These are phyloP conservation scores for Tagetes patula DNA, from an alignment of 129 eudicot genomes.

Conservation along the genomic window DNA sequence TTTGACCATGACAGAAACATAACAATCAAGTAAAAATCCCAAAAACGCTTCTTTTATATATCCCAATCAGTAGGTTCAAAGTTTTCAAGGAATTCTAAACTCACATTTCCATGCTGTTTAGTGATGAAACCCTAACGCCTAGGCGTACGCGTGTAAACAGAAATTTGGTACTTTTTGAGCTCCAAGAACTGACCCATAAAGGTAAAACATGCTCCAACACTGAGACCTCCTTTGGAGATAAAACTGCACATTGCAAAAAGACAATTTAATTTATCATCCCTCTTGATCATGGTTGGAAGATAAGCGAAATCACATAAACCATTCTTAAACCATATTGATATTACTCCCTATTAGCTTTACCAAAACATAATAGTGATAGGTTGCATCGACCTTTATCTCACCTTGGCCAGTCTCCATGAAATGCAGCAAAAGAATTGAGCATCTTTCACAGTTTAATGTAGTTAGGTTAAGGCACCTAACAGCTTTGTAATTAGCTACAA, in stretches of 20 bases:
- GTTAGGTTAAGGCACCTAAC: slow-evolving; percentile 78
- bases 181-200: slow-evolving; percentile 72
- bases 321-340: slow-evolving; percentile 3
- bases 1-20: slow-evolving; percentile 15
- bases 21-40: not conserved
- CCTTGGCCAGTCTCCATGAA: slow-evolving; percentile 80
- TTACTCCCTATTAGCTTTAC: slow-evolving; percentile 8
- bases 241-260: slow-evolving; percentile 46
- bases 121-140: slow-evolving; percentile 78
- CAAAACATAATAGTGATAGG: slow-evolving; percentile 1
- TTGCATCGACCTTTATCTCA: slow-evolving; percentile 31
- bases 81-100: slow-evolving; percentile 34
- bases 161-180: slow-evolving; percentile 36
- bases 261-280: slow-evolving; percentile 17
- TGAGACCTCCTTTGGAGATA: slow-evolving; percentile 76
- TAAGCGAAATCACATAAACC: not conserved
- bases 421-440: slow-evolving; percentile 73
- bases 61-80: slow-evolving; percentile 2
- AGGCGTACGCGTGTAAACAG: slow-evolving; percentile 51
- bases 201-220: slow-evolving; percentile 84
- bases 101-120: slow-evolving; percentile 58
- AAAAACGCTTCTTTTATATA: not conserved
- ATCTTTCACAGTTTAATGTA: slow-evolving; percentile 78
- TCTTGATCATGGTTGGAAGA: slow-evolving; percentile 16
- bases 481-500: slow-evolving; percentile 92